phyloP scores from a whole-genome alignment of 148 eudicot species.

The Camellia sinensis region DNA sequence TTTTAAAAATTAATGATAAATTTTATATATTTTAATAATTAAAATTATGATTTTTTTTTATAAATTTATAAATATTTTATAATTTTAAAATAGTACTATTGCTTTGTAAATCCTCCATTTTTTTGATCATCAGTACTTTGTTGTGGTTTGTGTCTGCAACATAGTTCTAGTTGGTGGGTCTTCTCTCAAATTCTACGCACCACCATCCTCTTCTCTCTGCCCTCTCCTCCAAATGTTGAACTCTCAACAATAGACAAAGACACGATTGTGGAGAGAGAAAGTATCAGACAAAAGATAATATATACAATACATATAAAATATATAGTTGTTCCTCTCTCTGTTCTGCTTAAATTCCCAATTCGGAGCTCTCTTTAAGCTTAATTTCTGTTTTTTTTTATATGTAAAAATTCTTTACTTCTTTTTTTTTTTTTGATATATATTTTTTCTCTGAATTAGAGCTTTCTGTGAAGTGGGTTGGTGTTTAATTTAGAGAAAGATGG shows the following conservation, averaged over 20 bases:
- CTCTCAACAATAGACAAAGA: background rate
- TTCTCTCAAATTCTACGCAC: conserved; percentile 9
- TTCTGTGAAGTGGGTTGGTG: conserved; percentile 7
- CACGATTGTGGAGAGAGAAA: background rate
- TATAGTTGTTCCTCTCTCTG: background rate
- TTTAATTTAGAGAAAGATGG: background rate
- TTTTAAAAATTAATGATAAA: no score
- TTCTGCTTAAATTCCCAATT: background rate
- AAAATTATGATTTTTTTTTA: no score
- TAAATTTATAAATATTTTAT: no score
- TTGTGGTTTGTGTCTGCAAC: background rate
- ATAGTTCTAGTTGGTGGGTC: conserved; percentile 17
- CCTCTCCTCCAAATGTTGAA: background rate
- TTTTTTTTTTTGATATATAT: background rate
- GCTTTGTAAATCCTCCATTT: no score
- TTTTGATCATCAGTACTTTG: no score
- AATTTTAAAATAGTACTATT: no score
- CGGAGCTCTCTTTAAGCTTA: no score
- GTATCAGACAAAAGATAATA: background rate
- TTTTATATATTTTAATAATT: no score
- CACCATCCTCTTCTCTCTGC: background rate
- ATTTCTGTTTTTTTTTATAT: background rate
- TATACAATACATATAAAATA: background rate
- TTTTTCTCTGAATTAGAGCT: background rate
- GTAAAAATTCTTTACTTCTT: no score